These are phyloP conservation scores for Malus hybrid DNA, from an alignment of 331 rosid genomes.

Conservation along the genomic window DNA sequence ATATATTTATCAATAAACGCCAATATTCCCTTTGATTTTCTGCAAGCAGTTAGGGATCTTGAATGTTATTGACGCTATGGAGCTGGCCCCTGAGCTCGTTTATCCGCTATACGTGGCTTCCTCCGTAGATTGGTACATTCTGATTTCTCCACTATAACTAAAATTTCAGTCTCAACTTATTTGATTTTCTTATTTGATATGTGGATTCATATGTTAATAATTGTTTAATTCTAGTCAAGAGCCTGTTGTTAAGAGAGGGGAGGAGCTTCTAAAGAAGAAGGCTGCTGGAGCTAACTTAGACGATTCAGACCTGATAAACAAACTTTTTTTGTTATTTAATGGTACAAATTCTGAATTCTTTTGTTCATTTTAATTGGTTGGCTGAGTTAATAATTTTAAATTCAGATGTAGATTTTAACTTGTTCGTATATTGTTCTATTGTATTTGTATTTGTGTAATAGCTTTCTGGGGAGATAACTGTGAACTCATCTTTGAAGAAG, in stretches of 20 bases:
- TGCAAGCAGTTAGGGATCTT: conserved; percentile 83
- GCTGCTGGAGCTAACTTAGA: conserved; percentile 73
- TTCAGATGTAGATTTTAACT: not conserved
- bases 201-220: conserved; percentile 22
- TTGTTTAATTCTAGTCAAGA: conserved; percentile 76
- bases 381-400: not conserved
- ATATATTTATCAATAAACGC: not conserved
- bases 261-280: conserved; percentile 95
- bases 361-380: conserved; percentile 3
- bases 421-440: not conserved
- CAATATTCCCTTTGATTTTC: conserved; percentile 20
- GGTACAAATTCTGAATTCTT: conserved; percentile 43
- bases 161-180: not conserved
- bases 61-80: conserved; percentile 75
- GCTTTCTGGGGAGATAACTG: not conserved
- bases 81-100: conserved; percentile 73
- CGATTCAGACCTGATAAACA: conserved; percentile 62
- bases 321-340: conserved; percentile 64
- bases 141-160: conserved; percentile 9
- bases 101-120: conserved; percentile 76
- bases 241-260: conserved; percentile 81
- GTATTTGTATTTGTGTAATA: not conserved
- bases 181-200: conserved; percentile 16
- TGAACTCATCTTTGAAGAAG: not conserved
- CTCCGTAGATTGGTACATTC: conserved; percentile 64